Evolutionary conservation across 345 rosid species (phyloP), one percentile per base, ranked within the genome.

Genomic region (Citrus mangshanensis): DNA sequence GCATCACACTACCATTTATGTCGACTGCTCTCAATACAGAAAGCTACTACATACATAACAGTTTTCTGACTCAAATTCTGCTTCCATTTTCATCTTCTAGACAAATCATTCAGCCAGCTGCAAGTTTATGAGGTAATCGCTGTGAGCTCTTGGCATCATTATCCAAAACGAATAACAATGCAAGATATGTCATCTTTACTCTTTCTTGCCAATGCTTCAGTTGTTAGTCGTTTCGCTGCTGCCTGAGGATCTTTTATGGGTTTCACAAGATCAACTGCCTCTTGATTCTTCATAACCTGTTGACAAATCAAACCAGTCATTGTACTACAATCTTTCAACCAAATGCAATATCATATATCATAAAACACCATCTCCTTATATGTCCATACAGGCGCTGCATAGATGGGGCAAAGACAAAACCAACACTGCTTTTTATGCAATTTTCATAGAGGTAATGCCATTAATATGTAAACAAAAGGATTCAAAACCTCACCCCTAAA

Each of bases 101-200:
- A 6, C 75, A n/a, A 83, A 79, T 37, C 49, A 19, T 13, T 63
- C 61, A 67, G 74, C 70, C 79, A 62, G 69, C 32, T 35, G 70
- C 63, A 74, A 51, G 67, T 49, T 49, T 60, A 34, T 34, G 75
- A 77, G 83, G 73, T 46, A 55, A 78, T 55, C 2, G 6, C 4
- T 13, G 46, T 22, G 19, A 51, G 24, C 9, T 7, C 6, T 25
- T 27, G 3, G 38, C 28, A 32, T 46, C 56, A 73, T 86, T 76
- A 84, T 16, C 92, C 90, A 61, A 89, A 89, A 34, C 92, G 88
- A 71, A 89, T 89, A 49, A 89, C 92, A 37, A 89, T 89, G 83
- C 92, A 89, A 42, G 92, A 87, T 82, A 83, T 86, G 38, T 86
- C 88, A 70, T 86, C 88, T 80, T 87, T 87, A 65, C 92, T 89